Base-by-base conservation (phyloP, 768 basidiomycete species). In the Epithele typhae region DNA sequence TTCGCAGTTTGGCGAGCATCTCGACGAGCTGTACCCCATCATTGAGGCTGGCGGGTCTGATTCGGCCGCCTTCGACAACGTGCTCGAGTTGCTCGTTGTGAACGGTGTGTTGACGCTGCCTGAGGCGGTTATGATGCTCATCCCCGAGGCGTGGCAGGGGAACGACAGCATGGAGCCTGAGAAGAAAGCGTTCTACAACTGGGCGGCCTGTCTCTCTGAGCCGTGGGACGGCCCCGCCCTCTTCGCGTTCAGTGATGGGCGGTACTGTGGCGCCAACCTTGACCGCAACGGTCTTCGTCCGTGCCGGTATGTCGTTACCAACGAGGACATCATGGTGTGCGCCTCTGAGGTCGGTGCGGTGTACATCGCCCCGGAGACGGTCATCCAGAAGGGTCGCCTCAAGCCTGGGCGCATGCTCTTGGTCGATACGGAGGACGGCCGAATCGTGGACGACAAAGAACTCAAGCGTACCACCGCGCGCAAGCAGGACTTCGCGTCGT, bases 161-260 rank as follows among this genome's bases (percentile, higher is more conserved):
- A 96, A 97, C 64, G 89, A 95, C 36, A 66, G 78, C 58, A 99
- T 99, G 96, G 94, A 97, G 61, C 84, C 90, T 5, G 85, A 87
- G 71, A 98, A 98, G 71, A 81, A 79, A 60, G 94, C 93, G 1
- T 98, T 98, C 68, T 99, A 99, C 71, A 89, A 91, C 56, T 98
- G 95, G 95, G 92, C 95, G 17, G 91, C 92, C 21, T 96, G 92
- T 59, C 73, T 99, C 42, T 92, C 94, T 72, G 96, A 99, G 64
- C 94, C 96, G 22, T 99, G 96, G 96, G 96, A 99, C 59, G 96
- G 96, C 17, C 96, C 96, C 23, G 96, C 96, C 14, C 77, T 99
- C 23, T 99, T 99, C 71, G 80, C 95, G 12, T 99, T 99, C 74
- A 93, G 92, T 53, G 96, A 99, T 60, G 95, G 96, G 33, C 89